Base-by-base conservation (phyloP, 805 yeast species). In the Lachancea meyersii region DNA sequence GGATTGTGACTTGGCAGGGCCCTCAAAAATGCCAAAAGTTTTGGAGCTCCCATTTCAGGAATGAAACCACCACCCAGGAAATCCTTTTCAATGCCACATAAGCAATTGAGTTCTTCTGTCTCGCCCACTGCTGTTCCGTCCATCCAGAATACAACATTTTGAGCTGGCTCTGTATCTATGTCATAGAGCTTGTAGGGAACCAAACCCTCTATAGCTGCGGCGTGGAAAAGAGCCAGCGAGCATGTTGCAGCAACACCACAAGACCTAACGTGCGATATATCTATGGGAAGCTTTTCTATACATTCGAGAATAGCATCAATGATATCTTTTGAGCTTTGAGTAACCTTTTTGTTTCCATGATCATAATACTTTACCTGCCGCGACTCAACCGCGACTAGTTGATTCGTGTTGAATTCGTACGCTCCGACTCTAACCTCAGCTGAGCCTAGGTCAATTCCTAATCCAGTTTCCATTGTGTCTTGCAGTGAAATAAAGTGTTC, bases 21-120 rank as follows among this genome's bases (percentile, higher is more conserved):
- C 24, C 65, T 62, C 20, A 63, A 51, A 22, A 73, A 54, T 58
- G 68, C 67, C 40, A 60, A 61, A 38, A 75, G 53, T 51, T 78
- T 79, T 3, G 82, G 78, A 1, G 77, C 47, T 1, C 76, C 82
- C 77, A 79, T 72, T 50, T 78, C 83, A 1, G 79, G 76, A 4
- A 75, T 65, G 27, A 76, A 67, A 0, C 59, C 52, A 1, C 76
- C 76, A 7, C 79, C 77, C 38, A 70, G 53, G 31, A 48, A 49
- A 1, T 48, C 45, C 6, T 51, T 57, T 5, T 54, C 53, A 7
- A 38, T 26, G 1, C 20, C 16, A 13, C 50, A 48, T 9, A 27
- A 41, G 20, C 42, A 31, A 31, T 71, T 67, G 5, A 73, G 45
- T 17, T 47, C 38, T 1, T 33, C 20, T 11, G 69, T 56, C 46